Evolutionary conservation across 1,284 basidiomycete genomes (phyloP).

Genomic region (Tilletia walkeri): DNA sequence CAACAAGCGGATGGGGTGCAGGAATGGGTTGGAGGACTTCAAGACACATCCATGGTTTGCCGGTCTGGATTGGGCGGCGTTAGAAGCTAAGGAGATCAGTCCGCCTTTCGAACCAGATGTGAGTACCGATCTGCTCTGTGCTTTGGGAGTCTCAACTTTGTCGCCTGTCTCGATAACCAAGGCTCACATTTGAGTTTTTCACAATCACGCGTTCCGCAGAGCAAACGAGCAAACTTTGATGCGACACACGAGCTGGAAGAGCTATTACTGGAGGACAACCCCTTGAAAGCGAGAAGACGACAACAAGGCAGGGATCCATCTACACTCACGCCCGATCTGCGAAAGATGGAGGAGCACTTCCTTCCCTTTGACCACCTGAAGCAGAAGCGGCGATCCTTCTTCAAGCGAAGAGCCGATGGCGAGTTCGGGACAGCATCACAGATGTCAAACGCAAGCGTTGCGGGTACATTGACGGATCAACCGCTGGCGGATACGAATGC

Average conservation of each 20-base stretch:
- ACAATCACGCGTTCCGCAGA: constrained; percentile 52
- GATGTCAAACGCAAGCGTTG: constrained; percentile 26
- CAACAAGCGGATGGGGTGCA: constrained; percentile 76
- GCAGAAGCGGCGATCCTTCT: constrained; percentile 42
- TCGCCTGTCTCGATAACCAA: too few species aligned
- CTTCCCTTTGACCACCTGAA: constrained; percentile 50
- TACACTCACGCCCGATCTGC: constrained; percentile 81
- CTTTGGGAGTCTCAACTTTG: constrained; percentile 21
- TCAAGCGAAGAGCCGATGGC: constrained; percentile 24
- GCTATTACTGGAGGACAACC: constrained; percentile 90
- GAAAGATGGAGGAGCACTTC: constrained; percentile 90
- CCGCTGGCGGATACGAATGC: constrained; percentile 38
- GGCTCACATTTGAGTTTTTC: not conserved
- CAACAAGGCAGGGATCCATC: constrained; percentile 84
- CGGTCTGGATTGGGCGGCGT: constrained; percentile 77
- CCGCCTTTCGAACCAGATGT: constrained; percentile 92
- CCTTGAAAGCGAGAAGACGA: constrained; percentile 86
- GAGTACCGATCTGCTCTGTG: constrained; percentile 51
- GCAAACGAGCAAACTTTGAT: constrained; percentile 98
- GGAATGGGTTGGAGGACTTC: constrained; percentile 66
- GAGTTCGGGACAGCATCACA: constrained; percentile 32
- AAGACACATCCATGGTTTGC: constrained; percentile 83
- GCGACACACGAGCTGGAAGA: constrained; percentile 98
- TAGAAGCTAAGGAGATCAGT: constrained; percentile 70
- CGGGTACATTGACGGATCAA: constrained; percentile 42